These are phyloP conservation scores for Eremothecium sinecaudum DNA, from an alignment of 1,139 yeast genomes.

Conservation along the genomic window DNA sequence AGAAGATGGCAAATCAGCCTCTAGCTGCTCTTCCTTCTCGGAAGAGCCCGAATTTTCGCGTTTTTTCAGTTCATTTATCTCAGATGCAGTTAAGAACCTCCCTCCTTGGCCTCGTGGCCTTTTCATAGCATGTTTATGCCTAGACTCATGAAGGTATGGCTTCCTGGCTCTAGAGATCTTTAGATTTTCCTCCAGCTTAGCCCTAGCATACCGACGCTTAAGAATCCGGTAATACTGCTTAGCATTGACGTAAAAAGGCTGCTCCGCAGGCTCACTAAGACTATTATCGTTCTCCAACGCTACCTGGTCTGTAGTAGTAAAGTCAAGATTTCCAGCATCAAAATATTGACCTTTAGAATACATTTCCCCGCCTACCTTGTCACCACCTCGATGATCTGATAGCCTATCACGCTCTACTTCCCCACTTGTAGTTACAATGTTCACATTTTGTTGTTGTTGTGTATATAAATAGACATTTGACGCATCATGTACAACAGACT, in stretches of 20 bases:
- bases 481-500: constrained; percentile 9
- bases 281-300: constrained; percentile 5
- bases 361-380: not conserved
- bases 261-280: constrained; percentile 40
- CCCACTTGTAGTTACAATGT: not conserved
- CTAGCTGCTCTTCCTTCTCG: not conserved
- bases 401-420: not conserved
- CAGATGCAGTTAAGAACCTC: constrained; percentile 90
- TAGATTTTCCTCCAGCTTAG: constrained; percentile 79
- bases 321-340: constrained; percentile 2
- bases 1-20: not conserved
- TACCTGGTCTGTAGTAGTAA: constrained; percentile 6
- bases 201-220: constrained; percentile 87
- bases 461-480: constrained; percentile 16
- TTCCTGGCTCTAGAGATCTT: constrained; percentile 84
- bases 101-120: constrained; percentile 99
- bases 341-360: not conserved
- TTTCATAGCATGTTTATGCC: constrained; percentile 99
- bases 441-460: constrained; percentile 9
- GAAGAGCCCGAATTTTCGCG: constrained; percentile 31
- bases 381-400: not conserved
- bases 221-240: constrained; percentile 93
- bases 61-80: constrained; percentile 66
- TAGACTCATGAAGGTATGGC: constrained; percentile 91
- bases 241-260: constrained; percentile 95